Base-by-base conservation (phyloP, 345 rosid species). In the Eucalyptus decipiens region DNA sequence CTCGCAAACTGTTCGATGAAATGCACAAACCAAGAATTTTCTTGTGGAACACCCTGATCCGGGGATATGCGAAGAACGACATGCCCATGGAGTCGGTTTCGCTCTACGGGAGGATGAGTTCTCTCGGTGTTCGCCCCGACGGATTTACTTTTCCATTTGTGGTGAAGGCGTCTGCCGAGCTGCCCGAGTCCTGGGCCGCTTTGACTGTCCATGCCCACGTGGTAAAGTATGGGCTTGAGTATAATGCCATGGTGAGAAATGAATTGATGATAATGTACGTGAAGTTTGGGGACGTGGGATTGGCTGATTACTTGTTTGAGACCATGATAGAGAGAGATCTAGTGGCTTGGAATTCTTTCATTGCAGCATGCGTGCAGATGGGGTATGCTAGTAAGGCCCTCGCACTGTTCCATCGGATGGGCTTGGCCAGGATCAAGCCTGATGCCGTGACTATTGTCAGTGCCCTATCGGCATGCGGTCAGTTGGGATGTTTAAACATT, bases 41-140 rank as follows among this genome's bases (percentile, higher is more conserved):
- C 88, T 92, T 94, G 23, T 94, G 95, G 95, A 94, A 93, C 92
- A 92, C 93, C n/a, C 91, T 94, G 85, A 90, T 94, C 83, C 92
- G 90, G 87, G 37, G 94, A 80, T 94, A 91, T 65, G 91, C 91
- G 87, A 93, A 89, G 89, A 93, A 91, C 40, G 89, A 89, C 34
- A 86, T 91, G 52, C 93, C 93, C 5, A 4, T 58, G 48, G 90
- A 91, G 90, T 92, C 89, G 48, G 12, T 91, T 72, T 32, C 50
- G 1, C 90, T 93, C 87, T 94, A 92, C 87, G 90, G 89, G 19
- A 87, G 89, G 89, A 91, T 94, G 93, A 91, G 86, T 62, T 86
- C 40, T 85, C 86, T 89, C 48, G 89, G 89, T 45, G 90, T 94
- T 58, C 91, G 92, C 48, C 90, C 95, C 47, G 95, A 94, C 86